Base-by-base conservation (phyloP, 805 yeast genomes). In the Saccharomyces jurei region DNA sequence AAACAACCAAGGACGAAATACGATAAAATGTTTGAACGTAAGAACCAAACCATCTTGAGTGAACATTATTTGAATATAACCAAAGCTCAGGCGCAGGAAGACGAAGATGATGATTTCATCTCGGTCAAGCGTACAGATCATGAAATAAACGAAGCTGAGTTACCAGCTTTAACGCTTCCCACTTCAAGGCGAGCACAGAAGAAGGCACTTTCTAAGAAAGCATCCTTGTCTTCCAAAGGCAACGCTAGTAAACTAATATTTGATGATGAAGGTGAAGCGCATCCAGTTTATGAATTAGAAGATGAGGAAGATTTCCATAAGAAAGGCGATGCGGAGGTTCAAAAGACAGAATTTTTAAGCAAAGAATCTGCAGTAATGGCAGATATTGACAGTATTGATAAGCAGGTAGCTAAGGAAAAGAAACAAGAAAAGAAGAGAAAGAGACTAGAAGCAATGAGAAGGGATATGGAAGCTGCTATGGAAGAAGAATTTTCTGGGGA, bases 231-330 rank as follows among this genome's bases (percentile, higher is more conserved):
- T 49, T 67, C 76, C 13, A 80, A 79, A 58, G 88, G 89, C 1
- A 80, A 81, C 54, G 86, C 96, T 17, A 82, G 86, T 22, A 94
- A 90, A 68, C 69, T 92, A 61, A 77, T 81, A 53, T 94, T 92
- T 66, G 99, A 94, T 66, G 99, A 94, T 58, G 97, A 92, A 2
- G 99, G 99, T 28, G 78, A 77, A 4, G 86, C 98, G 0, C 98
- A 92, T 70, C 87, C 96, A 9, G 76, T 92, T 4, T 94, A 94
- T 66, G 98, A 92, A 71, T 77, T 94, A 56, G 90, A 89, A 67
- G 88, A 86, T 61, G 97, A 89, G 71, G 94, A 84, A 46, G 96
- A 87, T 56, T 94, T 94, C 79, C 79, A 71, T 58, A 81, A 80
- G 58, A 77, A 74, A 36, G 91, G 88, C 46, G 87, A 81, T 62